These are phyloP conservation scores for Schoenoplectus triqueter DNA, from an alignment of 202 grass and related monocot species.

Conservation along the genomic window DNA sequence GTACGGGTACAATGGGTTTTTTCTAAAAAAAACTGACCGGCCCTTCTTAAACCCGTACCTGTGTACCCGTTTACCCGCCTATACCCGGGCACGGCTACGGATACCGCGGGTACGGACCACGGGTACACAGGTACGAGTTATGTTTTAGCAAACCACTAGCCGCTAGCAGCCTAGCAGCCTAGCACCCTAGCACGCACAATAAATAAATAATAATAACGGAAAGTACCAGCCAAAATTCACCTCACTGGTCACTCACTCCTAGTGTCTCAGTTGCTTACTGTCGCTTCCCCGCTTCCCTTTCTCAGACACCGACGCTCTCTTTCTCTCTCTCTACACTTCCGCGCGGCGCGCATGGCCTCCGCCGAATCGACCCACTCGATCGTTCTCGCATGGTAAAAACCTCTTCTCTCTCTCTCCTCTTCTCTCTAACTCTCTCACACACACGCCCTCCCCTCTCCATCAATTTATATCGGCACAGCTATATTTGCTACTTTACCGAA, in stretches of 20 bases:
- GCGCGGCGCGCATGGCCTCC: conserved; percentile 45
- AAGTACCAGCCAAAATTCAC: background rate
- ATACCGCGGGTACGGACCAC: too few relatives aligned
- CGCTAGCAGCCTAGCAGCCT: too few relatives aligned
- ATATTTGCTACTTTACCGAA: conserved; percentile 28
- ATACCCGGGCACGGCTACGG: too few relatives aligned
- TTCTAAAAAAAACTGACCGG: too few relatives aligned
- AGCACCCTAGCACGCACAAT: too few relatives aligned
- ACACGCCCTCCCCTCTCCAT: background rate
- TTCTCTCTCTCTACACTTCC: background rate
- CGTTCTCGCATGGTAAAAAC: conserved; percentile 66
- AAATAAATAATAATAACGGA: too few relatives aligned
- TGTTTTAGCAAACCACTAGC: too few relatives aligned
- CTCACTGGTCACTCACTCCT: background rate
- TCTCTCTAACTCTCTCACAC: background rate
- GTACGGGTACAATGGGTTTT: too few relatives aligned
- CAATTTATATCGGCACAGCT: background rate
- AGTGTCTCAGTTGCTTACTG: background rate
- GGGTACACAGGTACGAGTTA: too few relatives aligned
- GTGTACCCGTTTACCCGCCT: too few relatives aligned
- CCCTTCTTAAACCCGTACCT: too few relatives aligned
- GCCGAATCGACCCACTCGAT: conserved; percentile 37
- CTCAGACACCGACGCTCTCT: background rate
- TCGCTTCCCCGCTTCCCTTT: conserved; percentile 28
- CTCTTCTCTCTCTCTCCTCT: background rate